A percentile compares a stretch with the other conserved stretches of the same genome.
Evolutionary conservation across 495 filamentous ascomycete species (phyloP).

Genomic region (Penicillium coprophilum): DNA sequence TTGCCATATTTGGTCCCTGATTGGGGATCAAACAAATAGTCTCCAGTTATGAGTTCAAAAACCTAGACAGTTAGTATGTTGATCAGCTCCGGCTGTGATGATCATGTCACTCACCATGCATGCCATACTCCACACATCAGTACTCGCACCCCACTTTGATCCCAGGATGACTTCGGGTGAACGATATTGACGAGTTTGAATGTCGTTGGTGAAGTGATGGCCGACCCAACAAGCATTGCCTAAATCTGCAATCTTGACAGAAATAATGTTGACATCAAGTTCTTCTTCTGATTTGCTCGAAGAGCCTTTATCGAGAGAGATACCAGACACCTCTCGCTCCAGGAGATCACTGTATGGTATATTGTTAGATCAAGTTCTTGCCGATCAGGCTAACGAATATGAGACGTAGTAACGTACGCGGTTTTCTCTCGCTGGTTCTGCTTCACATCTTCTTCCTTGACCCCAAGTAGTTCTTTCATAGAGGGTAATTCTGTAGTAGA

Average conservation of each 20-base stretch:
- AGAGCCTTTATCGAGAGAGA: conserved; percentile 79
- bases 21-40: conserved; percentile 98
- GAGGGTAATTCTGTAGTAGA: conserved; percentile 41
- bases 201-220: conserved; percentile 99
- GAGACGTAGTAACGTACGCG: conserved; percentile 60
- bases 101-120: conserved; percentile 71
- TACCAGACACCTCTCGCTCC: conserved; percentile 89
- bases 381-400: not conserved
- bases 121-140: conserved; percentile 99
- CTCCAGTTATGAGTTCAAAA: conserved; percentile 96
- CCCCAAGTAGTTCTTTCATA: conserved; percentile 60
- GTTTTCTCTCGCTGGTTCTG: conserved; percentile 92
- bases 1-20: conserved; percentile 99
- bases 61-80: conserved; percentile 54
- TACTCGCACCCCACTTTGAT: conserved; percentile 97
- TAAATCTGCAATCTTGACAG: conserved; percentile 97
- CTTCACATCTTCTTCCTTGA: conserved; percentile 65
- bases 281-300: conserved; percentile 46
- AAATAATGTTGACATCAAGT: conserved; percentile 72
- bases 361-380: conserved; percentile 2
- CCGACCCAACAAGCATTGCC: conserved; percentile 98
- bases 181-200: conserved; percentile 95
- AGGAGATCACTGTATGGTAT: conserved; percentile 68
- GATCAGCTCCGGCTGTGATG: conserved; percentile 1
- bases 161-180: conserved; percentile 97